Evolutionary conservation across 768 basidiomycete genomes (phyloP).

Genomic region (Tylopilus plumbeoviolaceoides): DNA sequence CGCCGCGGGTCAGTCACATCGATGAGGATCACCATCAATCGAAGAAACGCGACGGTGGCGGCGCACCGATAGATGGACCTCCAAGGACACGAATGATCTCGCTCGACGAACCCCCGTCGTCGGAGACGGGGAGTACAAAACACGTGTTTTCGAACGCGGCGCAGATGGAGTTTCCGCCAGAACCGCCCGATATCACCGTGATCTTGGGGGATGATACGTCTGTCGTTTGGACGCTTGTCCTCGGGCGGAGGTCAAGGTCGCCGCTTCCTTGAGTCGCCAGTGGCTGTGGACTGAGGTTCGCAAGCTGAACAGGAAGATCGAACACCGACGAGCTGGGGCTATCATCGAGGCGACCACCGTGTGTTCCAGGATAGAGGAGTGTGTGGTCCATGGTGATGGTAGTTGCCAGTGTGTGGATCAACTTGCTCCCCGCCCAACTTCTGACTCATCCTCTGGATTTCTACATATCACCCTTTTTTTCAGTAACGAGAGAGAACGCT

Average conservation of each 20-base stretch:
- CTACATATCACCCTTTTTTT: too few relatives aligned
- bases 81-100: conserved; percentile 92
- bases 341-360: conserved; percentile 16
- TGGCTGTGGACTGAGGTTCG: conserved; percentile 18
- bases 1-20: conserved; percentile 3
- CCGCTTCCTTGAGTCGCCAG: conserved; percentile 12
- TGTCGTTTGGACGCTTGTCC: conserved; percentile 2
- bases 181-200: conserved; percentile 88
- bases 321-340: conserved; percentile 75
- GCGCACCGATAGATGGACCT: conserved; percentile 75
- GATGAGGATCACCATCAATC: conserved; percentile 9
- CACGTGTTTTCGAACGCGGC: conserved; percentile 74
- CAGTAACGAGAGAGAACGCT: too few relatives aligned
- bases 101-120: conserved; percentile 93
- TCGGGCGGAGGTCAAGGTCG: conserved; percentile 2
- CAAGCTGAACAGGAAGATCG: conserved; percentile 56
- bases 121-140: conserved; percentile 89
- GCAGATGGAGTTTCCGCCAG: conserved; percentile 89
- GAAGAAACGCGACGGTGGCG: conserved; percentile 12
- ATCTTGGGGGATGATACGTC: conserved; percentile 38
- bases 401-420: too few relatives aligned
- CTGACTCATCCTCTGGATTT: too few relatives aligned
- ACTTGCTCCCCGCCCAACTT: too few relatives aligned
- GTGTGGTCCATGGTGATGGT: conserved; percentile 13
- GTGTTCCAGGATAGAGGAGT: conserved; percentile 7